phyloP scores from a whole-genome alignment of 2,329 filamentous ascomycete species.

The Stagonosporopsis vannaccii region DNA sequence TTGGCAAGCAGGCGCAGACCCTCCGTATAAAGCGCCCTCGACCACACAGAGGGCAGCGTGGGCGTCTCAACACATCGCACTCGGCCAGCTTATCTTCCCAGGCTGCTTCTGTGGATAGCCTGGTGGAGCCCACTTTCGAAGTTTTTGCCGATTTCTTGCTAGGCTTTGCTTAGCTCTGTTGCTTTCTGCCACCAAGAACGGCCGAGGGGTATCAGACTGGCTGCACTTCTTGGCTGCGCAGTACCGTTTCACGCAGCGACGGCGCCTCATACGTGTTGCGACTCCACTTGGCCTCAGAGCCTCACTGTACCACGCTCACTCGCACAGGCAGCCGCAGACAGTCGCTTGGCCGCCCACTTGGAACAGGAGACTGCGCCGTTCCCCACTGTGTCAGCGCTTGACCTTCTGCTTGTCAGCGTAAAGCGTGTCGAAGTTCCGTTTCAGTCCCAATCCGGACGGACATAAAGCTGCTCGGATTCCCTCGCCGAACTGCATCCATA shows the following conservation, averaged over 20 bases:
- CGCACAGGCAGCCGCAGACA: constrained; percentile 16
- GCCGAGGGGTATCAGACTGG: constrained; percentile 16
- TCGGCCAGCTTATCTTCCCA: constrained; percentile 15
- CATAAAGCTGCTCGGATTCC: constrained; percentile 17
- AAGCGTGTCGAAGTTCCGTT: constrained; percentile 20
- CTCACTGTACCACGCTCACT: constrained; percentile 16
- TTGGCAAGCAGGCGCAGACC: not conserved
- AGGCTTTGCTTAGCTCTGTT: constrained; percentile 20
- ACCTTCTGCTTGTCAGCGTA: constrained; percentile 16
- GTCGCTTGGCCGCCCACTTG: constrained; percentile 23
- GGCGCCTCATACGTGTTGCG: constrained; percentile 27
- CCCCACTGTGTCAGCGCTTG: constrained; percentile 17
- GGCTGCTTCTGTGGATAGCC: constrained; percentile 9
- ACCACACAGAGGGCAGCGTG: constrained; percentile 15
- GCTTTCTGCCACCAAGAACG: constrained; percentile 16
- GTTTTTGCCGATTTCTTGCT: constrained; percentile 17
- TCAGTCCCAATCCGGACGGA: constrained; percentile 19
- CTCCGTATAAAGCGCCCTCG: constrained; percentile 13
- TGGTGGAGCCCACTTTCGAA: constrained; percentile 12
- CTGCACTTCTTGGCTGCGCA: constrained; percentile 27
- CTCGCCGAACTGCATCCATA: constrained; percentile 17
- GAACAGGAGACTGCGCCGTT: constrained; percentile 16
- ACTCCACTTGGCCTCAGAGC: constrained; percentile 28
- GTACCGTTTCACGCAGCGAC: constrained; percentile 32
- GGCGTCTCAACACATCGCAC: constrained; percentile 13